Conservation (phyloP, 163 green algal species). For the Scenedesmus sp. region DNA sequence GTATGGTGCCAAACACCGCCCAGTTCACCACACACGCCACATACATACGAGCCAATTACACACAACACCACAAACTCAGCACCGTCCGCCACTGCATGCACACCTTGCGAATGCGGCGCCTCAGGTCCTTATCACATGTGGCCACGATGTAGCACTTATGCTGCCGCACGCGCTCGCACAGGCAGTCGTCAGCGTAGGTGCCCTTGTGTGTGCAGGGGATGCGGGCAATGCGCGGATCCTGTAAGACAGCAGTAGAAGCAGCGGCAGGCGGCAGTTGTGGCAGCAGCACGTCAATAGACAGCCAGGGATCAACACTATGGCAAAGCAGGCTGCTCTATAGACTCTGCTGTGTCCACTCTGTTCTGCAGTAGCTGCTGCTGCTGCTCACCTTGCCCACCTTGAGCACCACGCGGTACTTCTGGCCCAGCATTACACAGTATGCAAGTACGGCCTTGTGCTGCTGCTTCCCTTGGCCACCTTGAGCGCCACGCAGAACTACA, state of each 20-base stretch:
- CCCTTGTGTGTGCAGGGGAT: conserved; percentile 97
- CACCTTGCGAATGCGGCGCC: conserved; percentile 96
- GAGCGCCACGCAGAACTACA: conserved; percentile 87
- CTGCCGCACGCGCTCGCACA: conserved; percentile 95
- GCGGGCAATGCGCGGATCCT: conserved; percentile 93
- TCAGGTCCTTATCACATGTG: conserved; percentile 97
- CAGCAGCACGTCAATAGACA: too few relatives aligned
- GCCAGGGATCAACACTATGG: too few relatives aligned
- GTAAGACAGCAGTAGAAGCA: conserved; percentile 4
- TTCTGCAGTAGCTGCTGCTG: not conserved
- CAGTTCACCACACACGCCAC: not conserved
- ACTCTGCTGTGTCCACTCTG: not conserved
- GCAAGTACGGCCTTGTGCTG: not conserved
- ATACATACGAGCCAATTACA: not conserved
- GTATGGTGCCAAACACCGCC: too few relatives aligned
- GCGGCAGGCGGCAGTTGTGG: not conserved
- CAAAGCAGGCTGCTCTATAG: not conserved
- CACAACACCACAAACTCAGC: not conserved
- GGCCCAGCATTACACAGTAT: conserved; percentile 57
- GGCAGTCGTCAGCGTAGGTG: conserved; percentile 99
- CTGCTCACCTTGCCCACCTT: conserved; percentile 90
- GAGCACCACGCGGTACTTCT: conserved; percentile 60
- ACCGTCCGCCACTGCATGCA: not conserved
- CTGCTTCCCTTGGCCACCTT: conserved; percentile 73
- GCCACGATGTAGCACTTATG: conserved; percentile 99